Evolutionary conservation across 192 early-diverging fungal species (phyloP).

Genomic region (Lobosporangium transversale): DNA sequence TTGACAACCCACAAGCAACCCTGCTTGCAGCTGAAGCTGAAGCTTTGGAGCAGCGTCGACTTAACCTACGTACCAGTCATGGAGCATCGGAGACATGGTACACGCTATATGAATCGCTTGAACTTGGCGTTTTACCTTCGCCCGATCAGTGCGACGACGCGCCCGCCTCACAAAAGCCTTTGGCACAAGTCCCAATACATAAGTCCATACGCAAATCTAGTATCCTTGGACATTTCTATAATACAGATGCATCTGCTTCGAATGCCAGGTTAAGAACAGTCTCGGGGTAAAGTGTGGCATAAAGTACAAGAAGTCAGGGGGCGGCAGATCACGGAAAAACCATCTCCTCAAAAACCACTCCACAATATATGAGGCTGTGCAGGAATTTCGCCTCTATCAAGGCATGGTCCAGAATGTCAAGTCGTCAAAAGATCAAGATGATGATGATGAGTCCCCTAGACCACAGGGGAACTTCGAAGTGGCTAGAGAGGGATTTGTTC

Average conservation of each 20-base stretch:
- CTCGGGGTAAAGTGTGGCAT: background rate
- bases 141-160: background rate
- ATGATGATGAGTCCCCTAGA: too few relatives aligned
- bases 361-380: slow-evolving; percentile 1
- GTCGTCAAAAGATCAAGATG: too few relatives aligned
- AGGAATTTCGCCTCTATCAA: too few relatives aligned
- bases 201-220: background rate
- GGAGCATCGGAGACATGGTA: too few relatives aligned
- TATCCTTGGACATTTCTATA: background rate
- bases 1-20: too few relatives aligned
- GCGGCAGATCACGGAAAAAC: background rate
- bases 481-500: too few relatives aligned
- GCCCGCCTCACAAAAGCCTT: background rate
- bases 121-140: background rate
- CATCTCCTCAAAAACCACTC: background rate
- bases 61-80: too few relatives aligned
- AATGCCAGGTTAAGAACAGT: background rate
- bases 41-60: too few relatives aligned
- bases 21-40: too few relatives aligned
- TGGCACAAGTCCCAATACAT: background rate
- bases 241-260: background rate
- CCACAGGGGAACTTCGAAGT: too few relatives aligned
- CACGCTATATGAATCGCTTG: slow-evolving; percentile 1
- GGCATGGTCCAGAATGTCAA: too few relatives aligned
- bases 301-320: background rate